Base-by-base conservation (phyloP, 2,329 filamentous ascomycete genomes). In the Colletotrichum neosansevieriae region DNA sequence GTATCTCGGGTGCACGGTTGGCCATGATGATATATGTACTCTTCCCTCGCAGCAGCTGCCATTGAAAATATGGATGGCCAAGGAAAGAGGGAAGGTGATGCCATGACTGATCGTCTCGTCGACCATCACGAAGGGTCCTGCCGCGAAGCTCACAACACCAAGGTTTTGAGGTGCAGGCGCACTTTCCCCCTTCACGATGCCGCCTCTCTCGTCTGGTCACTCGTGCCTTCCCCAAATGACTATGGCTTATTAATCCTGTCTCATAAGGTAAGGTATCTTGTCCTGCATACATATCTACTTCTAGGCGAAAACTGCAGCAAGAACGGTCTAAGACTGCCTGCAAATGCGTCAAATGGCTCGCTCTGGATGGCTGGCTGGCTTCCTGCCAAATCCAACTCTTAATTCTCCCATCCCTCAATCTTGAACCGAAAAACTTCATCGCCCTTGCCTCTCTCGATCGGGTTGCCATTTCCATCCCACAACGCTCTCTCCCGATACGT, bases 401-500 rank as follows among this genome's bases (percentile, higher is more conserved):
- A 70, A 17, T 24, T 76, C 1, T 84, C 79, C 85, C 85, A 87
- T 0, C 82, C 86, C 7, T 88, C 83, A 69, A 91, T 85, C 66
- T 81, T 79, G 73, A 89, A 91, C 49, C 79, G 80, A 72, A 88
- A 85, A 29, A 81, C 82, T 69, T 86, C 76, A 67, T 91, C 89
- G 2, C 85, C 88, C 64, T 85, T 74, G 0, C 87, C 88, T 21
- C 83, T 81, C 21, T 82, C 79, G 49, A 91, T 80, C 2, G 80
- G 75, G 58, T 88, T 85, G 9, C 89, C 89, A 54, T 88, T 82
- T 0, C 80, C 78, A 73, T 91, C 88, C 81, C 84, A 91, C 47
- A 91, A 77, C 4, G 88, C 85, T 40, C 89, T 80, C 78, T 91
- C 89, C 34, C 82, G 81, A 72, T 86, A 89, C 0, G 83, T 86